Evolutionary conservation across 441 rosid genomes (phyloP).

Genomic region (Geranium incanum): DNA sequence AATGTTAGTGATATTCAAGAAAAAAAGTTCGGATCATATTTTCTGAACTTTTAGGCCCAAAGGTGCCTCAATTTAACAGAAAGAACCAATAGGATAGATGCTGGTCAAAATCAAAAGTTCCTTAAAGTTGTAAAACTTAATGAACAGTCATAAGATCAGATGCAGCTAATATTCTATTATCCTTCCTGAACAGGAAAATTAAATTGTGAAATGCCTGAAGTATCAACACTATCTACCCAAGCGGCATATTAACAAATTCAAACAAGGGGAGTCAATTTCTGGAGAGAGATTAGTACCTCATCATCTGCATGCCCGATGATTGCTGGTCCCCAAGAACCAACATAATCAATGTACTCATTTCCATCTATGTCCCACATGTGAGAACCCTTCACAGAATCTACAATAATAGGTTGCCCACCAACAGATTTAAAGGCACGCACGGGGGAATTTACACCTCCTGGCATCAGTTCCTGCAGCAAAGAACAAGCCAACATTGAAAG

Average conservation of each 20-base stretch:
- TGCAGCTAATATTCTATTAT: neutral
- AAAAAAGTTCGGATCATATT: neutral
- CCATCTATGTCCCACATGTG: conserved; percentile 97
- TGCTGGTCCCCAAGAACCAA: conserved; percentile 95
- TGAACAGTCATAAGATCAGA: neutral
- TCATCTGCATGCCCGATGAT: conserved; percentile 97
- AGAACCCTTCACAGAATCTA: conserved; percentile 90
- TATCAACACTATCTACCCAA: neutral
- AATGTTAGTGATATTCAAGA: neutral
- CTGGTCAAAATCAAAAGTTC: neutral
- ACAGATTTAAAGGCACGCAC: conserved; percentile 97
- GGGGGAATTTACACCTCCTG: conserved; percentile 94
- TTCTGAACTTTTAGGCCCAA: neutral
- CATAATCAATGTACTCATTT: conserved; percentile 78
- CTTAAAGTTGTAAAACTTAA: neutral
- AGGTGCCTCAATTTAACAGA: too few species aligned
- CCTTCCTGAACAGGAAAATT: neutral
- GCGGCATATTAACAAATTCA: too few species aligned
- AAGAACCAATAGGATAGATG: too few species aligned
- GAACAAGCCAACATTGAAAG: conserved; percentile 8
- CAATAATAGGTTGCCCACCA: conserved; percentile 79
- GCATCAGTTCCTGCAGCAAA: conserved; percentile 67
- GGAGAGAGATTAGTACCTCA: conserved; percentile 37
- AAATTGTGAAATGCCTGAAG: neutral
- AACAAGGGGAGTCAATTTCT: neutral